Percentiles rank a stretch among this genome's conserved stretches.
These are phyloP conservation scores for Cordyceps javanica DNA, from an alignment of 2,329 filamentous ascomycete species.

Conservation along the genomic window DNA sequence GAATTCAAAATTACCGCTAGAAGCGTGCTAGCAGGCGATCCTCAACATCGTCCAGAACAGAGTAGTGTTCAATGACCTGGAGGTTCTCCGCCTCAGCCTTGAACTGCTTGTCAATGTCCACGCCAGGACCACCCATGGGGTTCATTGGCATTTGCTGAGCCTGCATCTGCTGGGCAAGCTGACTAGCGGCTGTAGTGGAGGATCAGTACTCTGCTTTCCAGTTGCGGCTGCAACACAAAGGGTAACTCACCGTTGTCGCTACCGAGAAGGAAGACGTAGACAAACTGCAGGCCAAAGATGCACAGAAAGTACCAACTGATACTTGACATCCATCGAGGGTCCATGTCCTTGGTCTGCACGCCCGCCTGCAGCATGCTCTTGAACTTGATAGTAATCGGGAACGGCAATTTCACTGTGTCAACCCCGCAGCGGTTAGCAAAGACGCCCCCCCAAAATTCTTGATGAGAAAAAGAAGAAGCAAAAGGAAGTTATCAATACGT, in stretches of 20 bases:
- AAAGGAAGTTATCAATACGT: conserved; percentile 19
- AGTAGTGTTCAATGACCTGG: conserved; percentile 90
- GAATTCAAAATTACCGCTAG: conserved; percentile 22
- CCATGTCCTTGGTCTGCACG: conserved; percentile 90
- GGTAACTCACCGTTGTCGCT: conserved; percentile 78
- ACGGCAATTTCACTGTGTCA: conserved; percentile 91
- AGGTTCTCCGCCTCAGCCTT: conserved; percentile 89
- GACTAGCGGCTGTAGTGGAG: conserved; percentile 63
- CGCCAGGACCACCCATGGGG: conserved; percentile 77
- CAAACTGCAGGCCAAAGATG: conserved; percentile 90
- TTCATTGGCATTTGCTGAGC: conserved; percentile 45
- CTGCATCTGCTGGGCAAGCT: conserved; percentile 87
- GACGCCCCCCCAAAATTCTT: too few species aligned
- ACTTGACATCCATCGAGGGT: conserved; percentile 97
- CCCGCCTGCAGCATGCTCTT: conserved; percentile 99
- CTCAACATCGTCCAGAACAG: conserved; percentile 83
- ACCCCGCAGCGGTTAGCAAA: conserved; percentile 17
- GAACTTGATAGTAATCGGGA: conserved; percentile 96
- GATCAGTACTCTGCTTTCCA: conserved; percentile 13
- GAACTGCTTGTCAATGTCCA: conserved; percentile 95
- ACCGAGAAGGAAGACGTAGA: conserved; percentile 94
- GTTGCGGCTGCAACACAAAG: background rate
- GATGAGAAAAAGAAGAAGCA: background rate
- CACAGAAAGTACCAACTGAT: conserved; percentile 99
- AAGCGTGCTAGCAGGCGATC: conserved; percentile 64